phyloP scores from a whole-genome alignment of 1,139 yeast genomes.

The Suhomyces guaymorum region DNA sequence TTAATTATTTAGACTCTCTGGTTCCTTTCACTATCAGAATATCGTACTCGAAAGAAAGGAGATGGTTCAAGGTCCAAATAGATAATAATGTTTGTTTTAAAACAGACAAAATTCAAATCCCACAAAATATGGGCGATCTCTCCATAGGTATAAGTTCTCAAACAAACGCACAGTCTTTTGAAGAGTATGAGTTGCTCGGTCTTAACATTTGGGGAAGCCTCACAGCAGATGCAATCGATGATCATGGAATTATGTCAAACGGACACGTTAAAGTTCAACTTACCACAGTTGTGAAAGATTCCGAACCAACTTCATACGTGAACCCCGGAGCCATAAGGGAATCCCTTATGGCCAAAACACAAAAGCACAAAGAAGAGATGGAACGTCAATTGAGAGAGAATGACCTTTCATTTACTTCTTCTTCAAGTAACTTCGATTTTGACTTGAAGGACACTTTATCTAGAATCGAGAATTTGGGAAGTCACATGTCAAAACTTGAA shows the following conservation, averaged over 20 bases:
- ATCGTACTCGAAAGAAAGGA: conserved; percentile 48
- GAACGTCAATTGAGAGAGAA: conserved; percentile 5
- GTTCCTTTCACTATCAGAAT: conserved; percentile 70
- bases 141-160: conserved; percentile 56
- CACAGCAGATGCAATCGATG: conserved; percentile 57
- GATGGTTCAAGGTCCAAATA: conserved; percentile 60
- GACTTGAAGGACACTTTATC: not conserved
- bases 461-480: conserved; percentile 8
- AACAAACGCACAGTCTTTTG: conserved; percentile 41
- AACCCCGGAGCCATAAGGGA: conserved; percentile 31
- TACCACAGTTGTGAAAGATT: conserved; percentile 22
- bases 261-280: conserved; percentile 37
- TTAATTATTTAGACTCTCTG: conserved; percentile 62
- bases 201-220: conserved; percentile 55
- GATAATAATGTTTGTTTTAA: conserved; percentile 72
- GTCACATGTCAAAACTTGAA: conserved; percentile 7
- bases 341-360: conserved; percentile 42
- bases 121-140: conserved; percentile 29
- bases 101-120: conserved; percentile 52
- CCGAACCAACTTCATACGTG: conserved; percentile 6
- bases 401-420: not conserved
- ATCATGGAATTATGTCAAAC: conserved; percentile 54
- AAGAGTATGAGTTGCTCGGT: conserved; percentile 60
- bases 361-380: conserved; percentile 26
- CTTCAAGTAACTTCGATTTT: not conserved